A percentile compares a stretch with the other conserved stretches of the same genome.
Conservation (phyloP, 176 grass and related monocot species). For the Zea luxurians region DNA sequence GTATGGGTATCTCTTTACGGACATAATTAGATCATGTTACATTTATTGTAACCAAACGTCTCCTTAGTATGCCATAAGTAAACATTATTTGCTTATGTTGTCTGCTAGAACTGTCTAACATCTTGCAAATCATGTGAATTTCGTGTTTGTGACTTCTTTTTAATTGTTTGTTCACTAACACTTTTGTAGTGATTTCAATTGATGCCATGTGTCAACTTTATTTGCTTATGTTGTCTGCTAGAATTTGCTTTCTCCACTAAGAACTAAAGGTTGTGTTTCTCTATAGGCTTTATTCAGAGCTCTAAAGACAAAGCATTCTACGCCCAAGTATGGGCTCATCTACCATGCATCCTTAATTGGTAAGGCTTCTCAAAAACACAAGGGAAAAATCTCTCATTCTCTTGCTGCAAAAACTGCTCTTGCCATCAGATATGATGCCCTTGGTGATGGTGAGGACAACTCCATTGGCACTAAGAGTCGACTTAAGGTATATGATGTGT, state of each 20-base stretch:
- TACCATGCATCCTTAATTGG: constrained; percentile 93
- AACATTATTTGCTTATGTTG: neutral
- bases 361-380: constrained; percentile 68
- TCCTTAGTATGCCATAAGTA: too few relatives aligned
- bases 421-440: constrained; percentile 79
- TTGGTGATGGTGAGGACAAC: constrained; percentile 78
- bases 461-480: constrained; percentile 69
- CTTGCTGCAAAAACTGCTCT: constrained; percentile 81
- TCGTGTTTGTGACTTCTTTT: neutral
- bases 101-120: neutral
- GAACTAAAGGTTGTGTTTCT: constrained; percentile 25
- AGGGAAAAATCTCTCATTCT: constrained; percentile 87
- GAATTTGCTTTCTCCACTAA: neutral
- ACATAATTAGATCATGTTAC: too few relatives aligned
- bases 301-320: constrained; percentile 82
- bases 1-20: too few relatives aligned
- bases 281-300: constrained; percentile 83
- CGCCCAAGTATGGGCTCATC: constrained; percentile 95
- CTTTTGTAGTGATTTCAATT: neutral
- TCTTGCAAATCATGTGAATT: neutral
- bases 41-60: too few relatives aligned
- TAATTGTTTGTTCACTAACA: neutral
- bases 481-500: constrained; percentile 59
- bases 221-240: neutral
- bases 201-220: neutral